Evolutionary conservation across 352 stramenopile species (phyloP).

Genomic region (Blastocystis sp.): DNA sequence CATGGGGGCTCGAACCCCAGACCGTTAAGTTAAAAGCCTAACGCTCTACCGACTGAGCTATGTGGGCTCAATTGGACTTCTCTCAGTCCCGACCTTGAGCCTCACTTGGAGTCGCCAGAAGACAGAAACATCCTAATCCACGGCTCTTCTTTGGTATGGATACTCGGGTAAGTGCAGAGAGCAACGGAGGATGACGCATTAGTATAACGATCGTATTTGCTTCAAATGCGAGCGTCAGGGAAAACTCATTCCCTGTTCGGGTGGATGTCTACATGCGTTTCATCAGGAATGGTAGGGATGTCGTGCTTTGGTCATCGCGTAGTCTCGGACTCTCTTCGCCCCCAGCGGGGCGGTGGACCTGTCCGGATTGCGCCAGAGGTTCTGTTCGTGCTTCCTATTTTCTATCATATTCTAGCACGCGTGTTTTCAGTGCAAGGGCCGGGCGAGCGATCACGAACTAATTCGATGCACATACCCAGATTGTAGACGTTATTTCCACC

Average conservation of each 20-base stretch:
- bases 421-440: slow-evolving; percentile 35
- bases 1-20: slow-evolving; percentile 68
- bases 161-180: neutral
- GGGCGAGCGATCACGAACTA: neutral
- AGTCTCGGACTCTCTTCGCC: neutral
- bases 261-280: slow-evolving; percentile 20
- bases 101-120: neutral
- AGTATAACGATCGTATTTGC: too few relatives aligned
- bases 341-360: neutral
- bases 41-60: slow-evolving; percentile 24
- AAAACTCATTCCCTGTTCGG: slow-evolving; percentile 18
- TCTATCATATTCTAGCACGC: slow-evolving; percentile 7
- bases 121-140: neutral
- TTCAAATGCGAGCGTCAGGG: neutral
- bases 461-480: slow-evolving; percentile 4
- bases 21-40: slow-evolving; percentile 68
- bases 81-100: too few relatives aligned
- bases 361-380: slow-evolving; percentile 45
- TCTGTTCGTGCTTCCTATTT: neutral
- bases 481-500: slow-evolving; percentile 12
- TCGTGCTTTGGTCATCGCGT: neutral
- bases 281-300: slow-evolving; percentile 16
- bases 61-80: slow-evolving; percentile 6
- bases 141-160: neutral
- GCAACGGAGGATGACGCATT: neutral